Evolutionary conservation across 2,329 filamentous ascomycete genomes (phyloP), one percentile per base, ranked within the genome.

Genomic region (Fusarium verticillioides): DNA sequence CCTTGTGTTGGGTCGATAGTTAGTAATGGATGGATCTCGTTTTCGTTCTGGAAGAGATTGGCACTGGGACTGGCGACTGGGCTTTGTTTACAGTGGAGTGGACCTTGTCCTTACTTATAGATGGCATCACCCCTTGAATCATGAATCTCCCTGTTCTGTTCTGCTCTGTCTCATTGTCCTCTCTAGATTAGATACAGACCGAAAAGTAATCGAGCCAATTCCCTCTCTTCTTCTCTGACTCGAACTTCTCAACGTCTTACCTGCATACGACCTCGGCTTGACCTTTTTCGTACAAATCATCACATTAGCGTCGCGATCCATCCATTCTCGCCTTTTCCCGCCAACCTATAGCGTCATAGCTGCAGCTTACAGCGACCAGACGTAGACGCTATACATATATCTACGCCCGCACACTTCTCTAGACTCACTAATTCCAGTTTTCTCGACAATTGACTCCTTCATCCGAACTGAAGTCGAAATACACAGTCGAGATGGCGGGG

Each of bases 401-500:
- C 43, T 59, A 65, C 63, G 64, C 69, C 67, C 61, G 36, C 40
- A 37, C 56, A 28, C 7, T 13, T 40, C 18, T 60, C 30, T 58
- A 39, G 44, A 57, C 44, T 54, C 19, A 21, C 15, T 12, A 32
- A 46, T 28, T 42, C 21, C 18, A 47, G 21, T 37, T 32, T 58
- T 19, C 28, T n/a, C 19, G 23, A n/a, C 28, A n/a, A 23, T 28
- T 11, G n/a, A 26, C 10, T 16, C 30, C 12, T 9, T 50, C 18
- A 36, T 39, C 34, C 53, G 21, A 37, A 46, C 21, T n/a, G 19
- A 50, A 28, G 26, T 19, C 34, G 21, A 52, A 30, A 62, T 26
- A 64, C 16, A 40, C 42, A 59, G 40, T 57, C 40, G 76, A 73
- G 65, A 84, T 84, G 82, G 66, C 78, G 18, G 84, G 87, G 82